These are phyloP conservation scores for Colletotrichum sp. DNA, from an alignment of 2,329 filamentous ascomycete genomes.

Conservation along the genomic window DNA sequence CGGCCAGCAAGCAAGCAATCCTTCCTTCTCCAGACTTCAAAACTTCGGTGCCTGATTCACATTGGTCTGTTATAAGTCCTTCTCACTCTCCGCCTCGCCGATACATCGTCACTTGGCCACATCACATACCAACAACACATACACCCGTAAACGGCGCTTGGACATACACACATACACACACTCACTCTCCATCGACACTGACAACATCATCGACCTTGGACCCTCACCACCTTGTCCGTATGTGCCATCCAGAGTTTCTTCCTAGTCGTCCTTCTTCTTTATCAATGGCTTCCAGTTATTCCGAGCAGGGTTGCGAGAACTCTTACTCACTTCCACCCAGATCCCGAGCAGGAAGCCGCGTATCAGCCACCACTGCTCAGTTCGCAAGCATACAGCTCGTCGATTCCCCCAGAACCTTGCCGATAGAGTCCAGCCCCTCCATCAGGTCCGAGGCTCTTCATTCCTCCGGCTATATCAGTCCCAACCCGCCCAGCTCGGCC, in stretches of 20 bases:
- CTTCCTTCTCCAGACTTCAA: conserved; percentile 15
- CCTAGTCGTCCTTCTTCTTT: conserved; percentile 24
- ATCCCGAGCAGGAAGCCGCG: conserved; percentile 33
- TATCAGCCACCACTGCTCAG: conserved; percentile 30
- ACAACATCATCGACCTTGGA: not conserved
- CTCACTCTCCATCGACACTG: not conserved
- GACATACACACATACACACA: not conserved
- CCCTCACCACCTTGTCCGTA: conserved; percentile 24
- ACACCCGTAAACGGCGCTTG: conserved; percentile 3
- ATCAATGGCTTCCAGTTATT: conserved; percentile 31
- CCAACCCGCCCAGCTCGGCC: conserved; percentile 26
- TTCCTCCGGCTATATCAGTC: conserved; percentile 31
- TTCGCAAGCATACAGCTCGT: conserved; percentile 29
- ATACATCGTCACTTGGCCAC: conserved; percentile 11
- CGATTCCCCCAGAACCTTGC: conserved; percentile 28
- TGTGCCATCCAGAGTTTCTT: conserved; percentile 30
- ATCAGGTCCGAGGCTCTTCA: conserved; percentile 26
- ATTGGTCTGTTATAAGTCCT: conserved; percentile 18
- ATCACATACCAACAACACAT: conserved; percentile 4
- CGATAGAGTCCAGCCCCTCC: conserved; percentile 25
- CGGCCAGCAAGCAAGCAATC: conserved; percentile 15
- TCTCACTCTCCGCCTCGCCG: not conserved
- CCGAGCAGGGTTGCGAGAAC: conserved; percentile 30
- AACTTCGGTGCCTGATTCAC: conserved; percentile 14
- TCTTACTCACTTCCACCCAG: conserved; percentile 39